Evolutionary conservation across 805 yeast genomes (phyloP).

Genomic region (Spathaspora girioi): DNA sequence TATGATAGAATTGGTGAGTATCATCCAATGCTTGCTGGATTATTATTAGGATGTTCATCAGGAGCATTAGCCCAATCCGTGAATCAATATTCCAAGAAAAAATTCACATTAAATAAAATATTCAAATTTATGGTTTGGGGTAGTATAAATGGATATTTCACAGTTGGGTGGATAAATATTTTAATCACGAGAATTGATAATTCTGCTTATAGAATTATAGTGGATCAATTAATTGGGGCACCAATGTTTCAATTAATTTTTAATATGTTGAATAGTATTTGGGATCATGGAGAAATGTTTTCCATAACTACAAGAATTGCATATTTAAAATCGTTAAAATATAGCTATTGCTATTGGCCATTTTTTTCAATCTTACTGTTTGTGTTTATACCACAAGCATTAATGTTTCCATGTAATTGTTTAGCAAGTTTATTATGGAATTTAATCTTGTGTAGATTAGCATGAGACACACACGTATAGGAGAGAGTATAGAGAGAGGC

Average conservation of each 20-base stretch:
- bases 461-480: slow-evolving; percentile 9
- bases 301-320: slow-evolving; percentile 28
- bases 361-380: slow-evolving; percentile 50
- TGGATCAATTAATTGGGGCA: slow-evolving; percentile 56
- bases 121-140: slow-evolving; percentile 61
- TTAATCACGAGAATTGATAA: slow-evolving; percentile 36
- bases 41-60: slow-evolving; percentile 35
- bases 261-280: slow-evolving; percentile 44
- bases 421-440: slow-evolving; percentile 56
- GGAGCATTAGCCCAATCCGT: slow-evolving; percentile 42
- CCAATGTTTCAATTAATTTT: slow-evolving; percentile 53
- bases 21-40: slow-evolving; percentile 31
- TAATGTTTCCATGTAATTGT: slow-evolving; percentile 59
- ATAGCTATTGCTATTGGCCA: slow-evolving; percentile 60
- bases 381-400: slow-evolving; percentile 42
- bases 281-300: slow-evolving; percentile 50
- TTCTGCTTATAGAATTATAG: slow-evolving; percentile 34
- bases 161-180: slow-evolving; percentile 53
- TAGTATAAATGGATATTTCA: slow-evolving; percentile 50
- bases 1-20: slow-evolving; percentile 20
- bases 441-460: slow-evolving; percentile 39
- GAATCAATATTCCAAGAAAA: slow-evolving; percentile 31
- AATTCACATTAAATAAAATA: slow-evolving; percentile 25
- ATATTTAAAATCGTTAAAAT: slow-evolving; percentile 46
- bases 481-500: not conserved